Evolutionary conservation across 441 rosid species (phyloP).

Genomic region (Adansonia grandidieri): DNA sequence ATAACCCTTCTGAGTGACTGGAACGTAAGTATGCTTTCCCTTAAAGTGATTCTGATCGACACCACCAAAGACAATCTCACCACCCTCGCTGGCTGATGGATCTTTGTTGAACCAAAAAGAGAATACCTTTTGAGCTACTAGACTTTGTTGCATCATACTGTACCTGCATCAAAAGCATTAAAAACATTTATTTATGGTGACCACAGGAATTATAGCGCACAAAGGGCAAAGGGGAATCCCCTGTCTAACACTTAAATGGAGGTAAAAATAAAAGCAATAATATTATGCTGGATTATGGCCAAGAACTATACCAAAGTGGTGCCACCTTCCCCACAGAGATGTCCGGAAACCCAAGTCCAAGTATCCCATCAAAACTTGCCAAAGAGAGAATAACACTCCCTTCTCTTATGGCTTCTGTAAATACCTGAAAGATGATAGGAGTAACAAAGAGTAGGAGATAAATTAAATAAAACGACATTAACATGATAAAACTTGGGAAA

Average conservation of each 20-base stretch:
- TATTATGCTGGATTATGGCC: slow-evolving; percentile 1
- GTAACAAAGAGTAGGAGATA: not conserved
- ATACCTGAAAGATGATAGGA: slow-evolving; percentile 42
- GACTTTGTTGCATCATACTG: slow-evolving; percentile 57
- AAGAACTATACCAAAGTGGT: slow-evolving; percentile 51
- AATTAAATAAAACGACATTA: slow-evolving; percentile 16
- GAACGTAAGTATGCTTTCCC: slow-evolving; percentile 70
- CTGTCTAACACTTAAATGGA: slow-evolving; percentile 2
- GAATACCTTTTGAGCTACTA: slow-evolving; percentile 54
- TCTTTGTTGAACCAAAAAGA: slow-evolving; percentile 70
- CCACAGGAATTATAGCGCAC: not conserved
- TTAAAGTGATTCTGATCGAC: slow-evolving; percentile 52
- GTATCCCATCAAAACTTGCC: slow-evolving; percentile 71
- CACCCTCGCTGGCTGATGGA: slow-evolving; percentile 51
- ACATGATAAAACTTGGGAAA: slow-evolving; percentile 1
- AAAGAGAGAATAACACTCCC: slow-evolving; percentile 61
- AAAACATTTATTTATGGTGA: not conserved
- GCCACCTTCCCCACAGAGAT: slow-evolving; percentile 58
- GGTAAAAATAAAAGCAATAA: not conserved
- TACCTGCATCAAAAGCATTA: slow-evolving; percentile 41
- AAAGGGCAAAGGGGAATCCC: not conserved
- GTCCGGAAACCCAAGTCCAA: slow-evolving; percentile 69
- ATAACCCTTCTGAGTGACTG: slow-evolving; percentile 63
- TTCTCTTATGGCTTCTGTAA: slow-evolving; percentile 68
- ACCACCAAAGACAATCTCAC: slow-evolving; percentile 71